phyloP scores from a whole-genome alignment of 2,329 filamentous ascomycete genomes.

The Epichloe hybrida region DNA sequence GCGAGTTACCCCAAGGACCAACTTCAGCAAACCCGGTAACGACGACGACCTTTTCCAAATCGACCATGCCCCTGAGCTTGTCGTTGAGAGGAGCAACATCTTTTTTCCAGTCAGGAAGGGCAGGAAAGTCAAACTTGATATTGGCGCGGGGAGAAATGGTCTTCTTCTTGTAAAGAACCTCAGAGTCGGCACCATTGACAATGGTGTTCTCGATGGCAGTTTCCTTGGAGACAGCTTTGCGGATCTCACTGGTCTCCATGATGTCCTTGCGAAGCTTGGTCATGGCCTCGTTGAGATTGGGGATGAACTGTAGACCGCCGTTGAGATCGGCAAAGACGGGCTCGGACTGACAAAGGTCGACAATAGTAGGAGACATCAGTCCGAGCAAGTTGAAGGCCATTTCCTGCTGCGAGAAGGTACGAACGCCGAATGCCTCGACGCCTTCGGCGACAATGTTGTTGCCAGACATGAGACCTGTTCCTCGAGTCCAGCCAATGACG shows the following conservation, averaged over 20 bases:
- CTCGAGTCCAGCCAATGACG: constrained; percentile 97
- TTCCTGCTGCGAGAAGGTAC: constrained; percentile 97
- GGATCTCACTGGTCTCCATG: constrained; percentile 87
- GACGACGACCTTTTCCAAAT: constrained; percentile 94
- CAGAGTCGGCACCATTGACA: constrained; percentile 85
- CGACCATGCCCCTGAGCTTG: constrained; percentile 91
- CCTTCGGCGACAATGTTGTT: constrained; percentile 97
- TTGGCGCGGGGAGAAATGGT: constrained; percentile 88
- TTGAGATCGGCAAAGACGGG: constrained; percentile 96
- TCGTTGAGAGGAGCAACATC: constrained; percentile 83
- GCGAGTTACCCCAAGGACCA: constrained; percentile 95
- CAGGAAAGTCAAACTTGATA: constrained; percentile 93
- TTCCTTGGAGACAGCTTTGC: constrained; percentile 88
- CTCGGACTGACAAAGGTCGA: constrained; percentile 89
- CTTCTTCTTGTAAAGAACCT: constrained; percentile 89
- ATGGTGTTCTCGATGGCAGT: constrained; percentile 94
- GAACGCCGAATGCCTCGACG: constrained; percentile 89
- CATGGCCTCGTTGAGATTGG: constrained; percentile 90
- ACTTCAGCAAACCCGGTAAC: constrained; percentile 94
- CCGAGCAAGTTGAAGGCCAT: constrained; percentile 99
- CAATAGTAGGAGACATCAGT: constrained; percentile 85
- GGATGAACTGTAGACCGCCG: constrained; percentile 93
- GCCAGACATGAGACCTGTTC: constrained; percentile 92
- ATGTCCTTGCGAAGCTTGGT: constrained; percentile 86
- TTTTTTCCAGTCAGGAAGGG: constrained; percentile 77